Evolutionary conservation across 163 green algal species (phyloP).

Genomic region (Chloromonas sp.): DNA sequence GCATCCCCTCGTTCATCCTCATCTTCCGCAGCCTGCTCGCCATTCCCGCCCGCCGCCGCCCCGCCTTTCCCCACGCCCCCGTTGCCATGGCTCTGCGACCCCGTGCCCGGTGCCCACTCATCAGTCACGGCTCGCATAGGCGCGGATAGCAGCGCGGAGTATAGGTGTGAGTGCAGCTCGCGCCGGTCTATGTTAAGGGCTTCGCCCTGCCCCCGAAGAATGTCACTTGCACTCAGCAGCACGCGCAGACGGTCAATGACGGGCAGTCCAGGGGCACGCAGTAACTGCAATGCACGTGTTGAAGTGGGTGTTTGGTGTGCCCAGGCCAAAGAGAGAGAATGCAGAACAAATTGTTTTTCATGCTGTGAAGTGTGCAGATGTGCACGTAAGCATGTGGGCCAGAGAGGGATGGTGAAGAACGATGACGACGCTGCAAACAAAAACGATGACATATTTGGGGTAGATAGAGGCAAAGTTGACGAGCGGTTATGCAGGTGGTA

Average conservation of each 20-base stretch:
- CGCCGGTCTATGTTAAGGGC: conserved; percentile 67
- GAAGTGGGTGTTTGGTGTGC: not conserved
- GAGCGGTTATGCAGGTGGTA: too few species aligned
- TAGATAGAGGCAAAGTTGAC: too few species aligned
- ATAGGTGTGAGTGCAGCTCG: conserved; percentile 65
- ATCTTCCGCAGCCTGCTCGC: conserved; percentile 3
- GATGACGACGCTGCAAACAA: too few species aligned
- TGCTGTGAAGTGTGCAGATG: too few species aligned
- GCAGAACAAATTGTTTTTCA: too few species aligned
- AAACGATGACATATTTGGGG: too few species aligned
- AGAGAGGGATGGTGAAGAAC: too few species aligned
- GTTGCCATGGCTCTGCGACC: conserved; percentile 5
- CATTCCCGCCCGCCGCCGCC: not conserved
- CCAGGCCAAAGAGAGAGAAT: too few species aligned
- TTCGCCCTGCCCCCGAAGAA: conserved; percentile 72
- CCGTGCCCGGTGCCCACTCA: not conserved
- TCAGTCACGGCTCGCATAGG: conserved; percentile 3
- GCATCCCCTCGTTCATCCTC: conserved; percentile 2
- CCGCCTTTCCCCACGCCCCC: not conserved
- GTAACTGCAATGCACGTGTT: conserved; percentile 14
- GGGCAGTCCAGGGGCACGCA: conserved; percentile 44
- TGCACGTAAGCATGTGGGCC: too few species aligned
- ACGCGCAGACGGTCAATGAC: conserved; percentile 53
- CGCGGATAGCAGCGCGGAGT: conserved; percentile 47
- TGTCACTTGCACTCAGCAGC: conserved; percentile 54